phyloP scores from a whole-genome alignment of 495 filamentous ascomycete genomes.

The Polyplosphaeria fusca region DNA sequence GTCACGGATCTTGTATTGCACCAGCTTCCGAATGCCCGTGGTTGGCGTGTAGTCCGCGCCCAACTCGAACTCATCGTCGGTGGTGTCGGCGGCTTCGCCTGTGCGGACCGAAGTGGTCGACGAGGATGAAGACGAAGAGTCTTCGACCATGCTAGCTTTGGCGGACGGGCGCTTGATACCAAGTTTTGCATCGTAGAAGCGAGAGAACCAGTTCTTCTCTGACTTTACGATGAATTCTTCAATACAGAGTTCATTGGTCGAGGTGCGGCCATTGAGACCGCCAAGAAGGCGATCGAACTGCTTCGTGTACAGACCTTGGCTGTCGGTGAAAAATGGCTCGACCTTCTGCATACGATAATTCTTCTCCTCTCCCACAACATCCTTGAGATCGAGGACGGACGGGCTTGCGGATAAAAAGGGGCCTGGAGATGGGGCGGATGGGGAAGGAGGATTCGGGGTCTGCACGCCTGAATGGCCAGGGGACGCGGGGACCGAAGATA shows the following conservation, averaged over 20 bases:
- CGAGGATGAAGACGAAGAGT: too few species aligned
- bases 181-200: constrained; percentile 54
- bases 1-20: constrained; percentile 48
- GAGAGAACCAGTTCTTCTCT: constrained; percentile 63
- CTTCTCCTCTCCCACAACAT: constrained; percentile 59
- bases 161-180: constrained; percentile 14
- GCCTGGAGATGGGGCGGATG: background rate
- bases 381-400: constrained; percentile 49
- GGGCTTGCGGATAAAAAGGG: background rate
- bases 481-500: background rate
- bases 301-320: constrained; percentile 54
- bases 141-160: background rate
- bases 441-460: background rate
- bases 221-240: constrained; percentile 60
- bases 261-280: constrained; percentile 52
- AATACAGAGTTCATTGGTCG: constrained; percentile 56
- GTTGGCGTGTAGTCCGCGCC: constrained; percentile 64
- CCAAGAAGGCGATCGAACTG: constrained; percentile 57
- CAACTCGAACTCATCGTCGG: constrained; percentile 54
- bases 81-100: background rate
- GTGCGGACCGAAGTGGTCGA: too few species aligned
- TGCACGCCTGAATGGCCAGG: background rate
- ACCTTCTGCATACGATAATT: constrained; percentile 64
- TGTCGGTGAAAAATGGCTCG: constrained; percentile 66
- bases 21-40: constrained; percentile 53